Percentiles rank a stretch among this genome's conserved stretches.
Conservation (phyloP, 345 rosid species). For the Reutealis trisperma region DNA sequence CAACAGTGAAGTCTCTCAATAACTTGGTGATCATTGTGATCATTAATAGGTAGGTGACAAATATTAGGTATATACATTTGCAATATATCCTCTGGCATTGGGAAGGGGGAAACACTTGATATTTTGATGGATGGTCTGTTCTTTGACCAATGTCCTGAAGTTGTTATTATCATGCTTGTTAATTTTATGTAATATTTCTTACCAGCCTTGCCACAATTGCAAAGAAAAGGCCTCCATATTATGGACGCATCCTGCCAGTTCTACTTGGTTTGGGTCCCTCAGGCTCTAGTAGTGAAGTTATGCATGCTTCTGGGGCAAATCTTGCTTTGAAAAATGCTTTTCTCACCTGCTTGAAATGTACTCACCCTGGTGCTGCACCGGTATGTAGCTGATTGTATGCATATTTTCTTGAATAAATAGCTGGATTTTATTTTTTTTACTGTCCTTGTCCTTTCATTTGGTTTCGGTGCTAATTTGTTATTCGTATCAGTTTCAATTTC, state of each 20-base stretch:
- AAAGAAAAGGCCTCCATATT: conserved; percentile 79
- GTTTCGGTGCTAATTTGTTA: background rate
- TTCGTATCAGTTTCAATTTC: background rate
- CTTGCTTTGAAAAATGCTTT: conserved; percentile 75
- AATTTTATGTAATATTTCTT: conserved; percentile 28
- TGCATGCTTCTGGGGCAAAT: conserved; percentile 60
- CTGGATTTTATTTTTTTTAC: background rate
- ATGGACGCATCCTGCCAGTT: conserved; percentile 91
- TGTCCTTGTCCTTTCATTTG: background rate
- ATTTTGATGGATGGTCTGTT: too few species aligned
- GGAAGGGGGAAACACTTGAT: background rate
- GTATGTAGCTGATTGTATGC: conserved; percentile 48
- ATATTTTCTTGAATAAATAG: background rate
- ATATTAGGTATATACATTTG: conserved; percentile 13
- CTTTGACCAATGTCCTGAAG: background rate
- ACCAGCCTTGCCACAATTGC: conserved; percentile 85
- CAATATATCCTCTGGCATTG: conserved; percentile 1
- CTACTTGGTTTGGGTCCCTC: conserved; percentile 84
- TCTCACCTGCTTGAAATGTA: conserved; percentile 73
- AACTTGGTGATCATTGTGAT: conserved; percentile 67
- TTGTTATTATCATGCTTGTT: background rate
- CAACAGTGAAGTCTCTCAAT: conserved; percentile 74
- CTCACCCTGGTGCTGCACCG: conserved; percentile 94
- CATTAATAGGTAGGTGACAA: conserved; percentile 58
- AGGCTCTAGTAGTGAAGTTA: conserved; percentile 54